These are phyloP conservation scores for Kwoniella bestiolae DNA, from an alignment of 768 basidiomycete genomes.

Conservation along the genomic window DNA sequence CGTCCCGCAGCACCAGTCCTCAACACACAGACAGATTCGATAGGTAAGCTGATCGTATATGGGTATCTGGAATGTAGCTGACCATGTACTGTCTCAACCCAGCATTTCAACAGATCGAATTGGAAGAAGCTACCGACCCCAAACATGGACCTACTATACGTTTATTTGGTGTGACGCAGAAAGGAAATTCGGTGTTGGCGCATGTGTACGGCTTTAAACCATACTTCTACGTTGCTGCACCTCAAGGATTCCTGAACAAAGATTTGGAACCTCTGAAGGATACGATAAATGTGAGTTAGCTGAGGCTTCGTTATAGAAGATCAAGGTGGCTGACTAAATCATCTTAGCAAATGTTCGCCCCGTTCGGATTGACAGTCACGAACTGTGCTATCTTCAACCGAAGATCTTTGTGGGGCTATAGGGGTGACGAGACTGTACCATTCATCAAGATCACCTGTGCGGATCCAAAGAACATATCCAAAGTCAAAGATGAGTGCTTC, in stretches of 20 bases:
- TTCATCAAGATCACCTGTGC: slow-evolving; percentile 83
- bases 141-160: slow-evolving; percentile 63
- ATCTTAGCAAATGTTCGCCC: background rate
- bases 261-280: slow-evolving; percentile 71
- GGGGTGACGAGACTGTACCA: slow-evolving; percentile 73
- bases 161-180: slow-evolving; percentile 90
- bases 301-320: background rate
- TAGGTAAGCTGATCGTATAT: slow-evolving; percentile 63
- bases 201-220: slow-evolving; percentile 81
- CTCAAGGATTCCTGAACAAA: slow-evolving; percentile 74
- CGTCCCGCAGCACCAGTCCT: slow-evolving; percentile 61
- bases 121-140: slow-evolving; percentile 70
- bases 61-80: background rate
- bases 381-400: slow-evolving; percentile 65
- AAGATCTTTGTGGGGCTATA: slow-evolving; percentile 83
- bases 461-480: slow-evolving; percentile 77
- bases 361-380: slow-evolving; percentile 18
- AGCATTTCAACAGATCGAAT: slow-evolving; percentile 97
- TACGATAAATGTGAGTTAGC: slow-evolving; percentile 73
- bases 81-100: background rate
- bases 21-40: slow-evolving; percentile 67
- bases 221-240: slow-evolving; percentile 89
- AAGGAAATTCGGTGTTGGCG: slow-evolving; percentile 85
- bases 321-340: background rate
- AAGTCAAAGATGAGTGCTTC: slow-evolving; percentile 81